These are phyloP conservation scores for Escovopsis weberi DNA, from an alignment of 2,329 filamentous ascomycete genomes.

Conservation along the genomic window DNA sequence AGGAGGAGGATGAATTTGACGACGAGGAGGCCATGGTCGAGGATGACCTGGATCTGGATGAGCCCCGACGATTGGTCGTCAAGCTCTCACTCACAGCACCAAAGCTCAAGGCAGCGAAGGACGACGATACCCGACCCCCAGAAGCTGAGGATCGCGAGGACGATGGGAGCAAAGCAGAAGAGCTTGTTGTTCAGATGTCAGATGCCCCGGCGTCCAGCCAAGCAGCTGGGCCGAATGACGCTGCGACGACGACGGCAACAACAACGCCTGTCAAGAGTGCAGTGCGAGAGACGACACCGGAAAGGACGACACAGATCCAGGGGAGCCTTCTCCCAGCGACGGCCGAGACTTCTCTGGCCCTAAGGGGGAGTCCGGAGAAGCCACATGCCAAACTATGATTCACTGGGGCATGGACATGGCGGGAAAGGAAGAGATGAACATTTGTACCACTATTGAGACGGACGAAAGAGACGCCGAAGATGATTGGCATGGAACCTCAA, in stretches of 20 bases:
- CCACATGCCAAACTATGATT: slow-evolving; percentile 16
- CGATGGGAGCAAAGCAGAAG: slow-evolving; percentile 6
- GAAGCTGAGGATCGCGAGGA: slow-evolving; percentile 9
- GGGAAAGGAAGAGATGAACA: no score
- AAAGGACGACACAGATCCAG: slow-evolving; percentile 2
- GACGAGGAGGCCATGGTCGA: slow-evolving; percentile 42
- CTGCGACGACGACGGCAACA: background rate
- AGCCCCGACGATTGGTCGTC: slow-evolving; percentile 52
- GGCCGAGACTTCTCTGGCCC: slow-evolving; percentile 35
- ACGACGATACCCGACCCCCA: slow-evolving; percentile 3
- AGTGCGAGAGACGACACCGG: slow-evolving; percentile 6
- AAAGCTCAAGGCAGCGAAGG: slow-evolving; percentile 15
- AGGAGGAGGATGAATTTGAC: slow-evolving; percentile 45
- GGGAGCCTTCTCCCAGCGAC: slow-evolving; percentile 16
- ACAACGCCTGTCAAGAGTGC: background rate
- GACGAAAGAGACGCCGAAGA: no score
- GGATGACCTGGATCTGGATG: slow-evolving; percentile 31
- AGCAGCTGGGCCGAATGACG: background rate
- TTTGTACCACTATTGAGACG: no score
- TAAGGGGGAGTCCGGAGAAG: slow-evolving; percentile 49
- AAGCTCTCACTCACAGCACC: slow-evolving; percentile 46
- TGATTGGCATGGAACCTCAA: no score
- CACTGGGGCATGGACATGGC: slow-evolving; percentile 1
- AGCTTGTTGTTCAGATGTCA: slow-evolving; percentile 12
- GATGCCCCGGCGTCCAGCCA: slow-evolving; percentile 10